Base-by-base conservation (phyloP, 352 stramenopile genomes). In the Elongisporangium prolatum region DNA sequence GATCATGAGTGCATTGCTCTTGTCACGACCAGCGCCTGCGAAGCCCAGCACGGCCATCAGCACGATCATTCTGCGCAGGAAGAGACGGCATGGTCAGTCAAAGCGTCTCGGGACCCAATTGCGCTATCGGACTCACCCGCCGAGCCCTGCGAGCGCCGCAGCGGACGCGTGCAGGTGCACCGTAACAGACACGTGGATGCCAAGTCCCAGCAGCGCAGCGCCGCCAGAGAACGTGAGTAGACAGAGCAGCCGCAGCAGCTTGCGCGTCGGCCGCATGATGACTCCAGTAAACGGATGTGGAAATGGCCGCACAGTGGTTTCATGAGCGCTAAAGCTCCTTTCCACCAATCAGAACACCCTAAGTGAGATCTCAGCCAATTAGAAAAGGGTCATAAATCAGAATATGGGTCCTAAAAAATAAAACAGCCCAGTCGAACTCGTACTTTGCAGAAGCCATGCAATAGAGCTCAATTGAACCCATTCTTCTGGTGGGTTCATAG, bases 11-110 rank as follows among this genome's bases (percentile, higher is more conserved):
- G 86, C 50, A 21, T 60, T 67, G 50, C 77, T 89, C 63, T 89
- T 93, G 64, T 88, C 80, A 14, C 71, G 69, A 2, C 72, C 74
- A 2, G 80, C 79, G 66, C 80, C 83, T 0, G 86, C 62, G 44
- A 91, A 89, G 3, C 83, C 83, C 21, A 91, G 56, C 21, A 71
- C 21, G 4, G 80, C 85, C 22, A 91, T 71, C 50, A 88, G 50
- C 51, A 86, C 61, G 11, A 82, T 67, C 21, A 74, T 57, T 37
- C 56, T 71, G 49, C 18, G 13, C 25, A 38, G 21, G 14, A 10
- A 14, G 22, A 28, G 28, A 9, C 13, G 25, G 48, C 16, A 24
- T 34, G 4, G 4, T n/a, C n/a, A 59, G 21, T 28, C 18, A 10
- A 28, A 21, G 3, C 20, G 21, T 2, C 9, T 40, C 28, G 9